phyloP scores from a whole-genome alignment of 345 rosid genomes.

The Lepidium sativum region DNA sequence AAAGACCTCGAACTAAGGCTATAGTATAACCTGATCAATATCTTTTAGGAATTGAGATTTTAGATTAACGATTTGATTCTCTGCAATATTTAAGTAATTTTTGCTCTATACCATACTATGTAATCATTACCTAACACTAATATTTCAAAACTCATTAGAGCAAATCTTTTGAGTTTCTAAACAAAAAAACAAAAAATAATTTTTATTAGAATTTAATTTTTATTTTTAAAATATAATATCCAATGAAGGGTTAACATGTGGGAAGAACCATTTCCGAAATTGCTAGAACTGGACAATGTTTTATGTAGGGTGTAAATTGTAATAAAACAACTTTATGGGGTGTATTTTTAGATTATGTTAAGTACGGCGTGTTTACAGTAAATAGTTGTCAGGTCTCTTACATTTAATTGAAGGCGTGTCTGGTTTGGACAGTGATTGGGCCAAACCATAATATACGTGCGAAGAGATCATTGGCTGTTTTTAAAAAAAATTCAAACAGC shows the following conservation, averaged over 20 bases:
- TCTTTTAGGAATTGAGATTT: neutral
- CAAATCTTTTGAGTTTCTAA: no score
- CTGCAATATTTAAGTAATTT: neutral
- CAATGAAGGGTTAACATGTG: no score
- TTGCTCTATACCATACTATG: neutral
- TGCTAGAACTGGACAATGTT: no score
- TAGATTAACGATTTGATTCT: neutral
- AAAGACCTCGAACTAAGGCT: constrained; percentile 51
- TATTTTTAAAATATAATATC: no score
- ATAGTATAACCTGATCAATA: constrained; percentile 13
- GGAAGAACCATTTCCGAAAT: no score
- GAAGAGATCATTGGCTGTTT: neutral
- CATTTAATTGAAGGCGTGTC: constrained; percentile 10
- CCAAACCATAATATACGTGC: constrained; percentile 5
- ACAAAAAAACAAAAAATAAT: no score
- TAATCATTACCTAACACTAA: no score
- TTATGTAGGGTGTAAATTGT: neutral
- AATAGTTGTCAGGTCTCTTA: neutral
- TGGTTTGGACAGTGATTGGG: constrained; percentile 15
- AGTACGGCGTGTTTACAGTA: neutral
- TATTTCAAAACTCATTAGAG: no score
- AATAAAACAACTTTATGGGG: neutral
- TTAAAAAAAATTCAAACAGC: neutral
- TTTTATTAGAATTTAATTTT: no score
- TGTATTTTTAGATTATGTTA: neutral